Evolutionary conservation across 2,329 filamentous ascomycete species (phyloP).

Genomic region (Cladobotryum mycophilum): DNA sequence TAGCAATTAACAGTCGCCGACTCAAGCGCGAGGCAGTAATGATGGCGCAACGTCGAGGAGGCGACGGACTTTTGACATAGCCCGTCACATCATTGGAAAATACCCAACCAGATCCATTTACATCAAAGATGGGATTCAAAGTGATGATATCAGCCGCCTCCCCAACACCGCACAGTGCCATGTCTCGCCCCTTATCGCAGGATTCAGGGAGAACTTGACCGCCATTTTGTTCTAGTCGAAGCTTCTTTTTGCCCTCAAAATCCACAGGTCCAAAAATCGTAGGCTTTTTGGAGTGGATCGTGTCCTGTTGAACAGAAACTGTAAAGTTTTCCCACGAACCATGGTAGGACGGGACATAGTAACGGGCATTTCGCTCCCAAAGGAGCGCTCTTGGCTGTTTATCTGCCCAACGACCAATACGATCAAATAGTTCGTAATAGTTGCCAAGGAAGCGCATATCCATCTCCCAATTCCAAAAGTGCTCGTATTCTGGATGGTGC

Average conservation of each 20-base stretch:
- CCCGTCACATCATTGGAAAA: constrained; percentile 65
- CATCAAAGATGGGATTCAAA: constrained; percentile 70
- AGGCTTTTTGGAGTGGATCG: constrained; percentile 41
- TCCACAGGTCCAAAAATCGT: constrained; percentile 64
- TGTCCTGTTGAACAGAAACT: constrained; percentile 56
- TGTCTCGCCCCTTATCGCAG: constrained; percentile 48
- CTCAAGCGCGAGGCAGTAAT: constrained; percentile 66
- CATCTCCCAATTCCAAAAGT: constrained; percentile 68
- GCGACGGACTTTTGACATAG: constrained; percentile 45
- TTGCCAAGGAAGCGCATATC: constrained; percentile 60
- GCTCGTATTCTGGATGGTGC: constrained; percentile 57
- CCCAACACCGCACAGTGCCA: constrained; percentile 55
- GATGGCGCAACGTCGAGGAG: constrained; percentile 64
- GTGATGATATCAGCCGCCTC: constrained; percentile 72
- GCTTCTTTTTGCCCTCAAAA: constrained; percentile 41
- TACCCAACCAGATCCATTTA: constrained; percentile 65
- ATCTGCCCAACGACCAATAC: constrained; percentile 59
- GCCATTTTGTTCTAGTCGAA: constrained; percentile 46
- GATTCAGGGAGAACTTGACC: constrained; percentile 48
- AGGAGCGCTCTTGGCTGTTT: constrained; percentile 63
- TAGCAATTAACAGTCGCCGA: constrained; percentile 58
- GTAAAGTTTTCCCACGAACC: constrained; percentile 68
- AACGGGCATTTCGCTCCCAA: constrained; percentile 72
- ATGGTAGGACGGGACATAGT: constrained; percentile 67
- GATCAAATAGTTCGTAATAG: constrained; percentile 67